phyloP scores from a whole-genome alignment of 352 stramenopile species.

The Pythium pyrilobum region DNA sequence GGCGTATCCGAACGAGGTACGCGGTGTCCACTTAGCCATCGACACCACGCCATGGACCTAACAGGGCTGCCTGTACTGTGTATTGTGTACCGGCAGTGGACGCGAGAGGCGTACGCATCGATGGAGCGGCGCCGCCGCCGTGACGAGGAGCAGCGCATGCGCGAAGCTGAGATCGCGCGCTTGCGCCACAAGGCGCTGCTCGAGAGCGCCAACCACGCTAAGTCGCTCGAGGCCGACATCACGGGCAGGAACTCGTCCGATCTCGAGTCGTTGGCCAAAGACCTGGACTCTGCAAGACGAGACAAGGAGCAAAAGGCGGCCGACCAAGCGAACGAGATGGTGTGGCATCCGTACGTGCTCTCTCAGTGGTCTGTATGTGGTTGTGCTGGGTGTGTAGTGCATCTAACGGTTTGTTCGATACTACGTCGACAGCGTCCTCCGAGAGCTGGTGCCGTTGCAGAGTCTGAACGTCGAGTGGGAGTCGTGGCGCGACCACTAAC shows the following conservation, averaged over 20 bases:
- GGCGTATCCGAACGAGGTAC: conserved; percentile 65
- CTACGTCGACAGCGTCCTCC: conserved; percentile 39
- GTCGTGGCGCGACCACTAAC: conserved; percentile 77
- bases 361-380: not conserved
- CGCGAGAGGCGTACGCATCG: conserved; percentile 39
- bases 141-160: conserved; percentile 58
- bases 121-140: conserved; percentile 46
- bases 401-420: not conserved
- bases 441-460: conserved; percentile 70
- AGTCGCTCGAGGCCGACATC: conserved; percentile 69
- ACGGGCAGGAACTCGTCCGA: conserved; percentile 36
- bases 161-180: conserved; percentile 61
- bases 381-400: not conserved
- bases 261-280: conserved; percentile 56
- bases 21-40: not conserved
- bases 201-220: conserved; percentile 64
- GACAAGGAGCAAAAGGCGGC: conserved; percentile 47
- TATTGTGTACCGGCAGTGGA: conserved; percentile 39
- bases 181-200: conserved; percentile 67
- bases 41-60: not conserved
- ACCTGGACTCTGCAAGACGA: conserved; percentile 36
- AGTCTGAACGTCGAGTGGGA: conserved; percentile 81
- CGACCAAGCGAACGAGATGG: conserved; percentile 66
- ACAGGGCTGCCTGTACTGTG: not conserved
- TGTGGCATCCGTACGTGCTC: conserved; percentile 79